Evolutionary conservation across 2,329 filamentous ascomycete genomes (phyloP).

Genomic region (Aureobasidium subglaciale): DNA sequence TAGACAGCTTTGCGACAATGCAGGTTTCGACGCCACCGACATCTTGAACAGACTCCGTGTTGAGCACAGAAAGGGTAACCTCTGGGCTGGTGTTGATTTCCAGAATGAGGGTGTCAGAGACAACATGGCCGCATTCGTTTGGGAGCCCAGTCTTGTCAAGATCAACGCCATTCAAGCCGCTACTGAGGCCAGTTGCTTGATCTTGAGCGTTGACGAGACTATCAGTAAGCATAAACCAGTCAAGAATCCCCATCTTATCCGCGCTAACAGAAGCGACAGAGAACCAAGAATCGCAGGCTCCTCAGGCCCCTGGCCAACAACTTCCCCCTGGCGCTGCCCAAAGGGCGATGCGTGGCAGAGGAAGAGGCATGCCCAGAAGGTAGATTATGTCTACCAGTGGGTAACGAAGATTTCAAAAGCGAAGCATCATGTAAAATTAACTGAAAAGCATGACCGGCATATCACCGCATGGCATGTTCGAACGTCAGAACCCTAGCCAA

Average conservation of each 20-base stretch:
- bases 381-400: conserved; percentile 33
- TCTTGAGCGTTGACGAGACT: conserved; percentile 94
- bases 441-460: conserved; percentile 8
- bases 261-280: conserved; percentile 4
- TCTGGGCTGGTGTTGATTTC: conserved; percentile 96
- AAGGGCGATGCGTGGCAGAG: conserved; percentile 76
- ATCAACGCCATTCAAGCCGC: conserved; percentile 95
- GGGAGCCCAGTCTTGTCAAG: conserved; percentile 95
- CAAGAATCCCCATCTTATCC: not conserved
- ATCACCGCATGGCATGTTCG: conserved; percentile 2
- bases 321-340: conserved; percentile 65
- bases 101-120: conserved; percentile 83
- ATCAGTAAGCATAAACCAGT: conserved; percentile 49
- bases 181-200: conserved; percentile 90
- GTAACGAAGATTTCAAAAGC: conserved; percentile 3
- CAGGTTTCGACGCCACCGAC: conserved; percentile 95
- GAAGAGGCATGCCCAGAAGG: conserved; percentile 83
- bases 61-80: conserved; percentile 87
- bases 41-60: conserved; percentile 94
- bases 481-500: not conserved
- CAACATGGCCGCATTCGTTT: conserved; percentile 93
- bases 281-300: conserved; percentile 86
- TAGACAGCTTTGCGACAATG: conserved; percentile 95
- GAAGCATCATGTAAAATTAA: conserved; percentile 14
- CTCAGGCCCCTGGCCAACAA: conserved; percentile 70